phyloP scores from a whole-genome alignment of 192 early-diverging fungal genomes.

The Umbelopsis ramanniana region DNA sequence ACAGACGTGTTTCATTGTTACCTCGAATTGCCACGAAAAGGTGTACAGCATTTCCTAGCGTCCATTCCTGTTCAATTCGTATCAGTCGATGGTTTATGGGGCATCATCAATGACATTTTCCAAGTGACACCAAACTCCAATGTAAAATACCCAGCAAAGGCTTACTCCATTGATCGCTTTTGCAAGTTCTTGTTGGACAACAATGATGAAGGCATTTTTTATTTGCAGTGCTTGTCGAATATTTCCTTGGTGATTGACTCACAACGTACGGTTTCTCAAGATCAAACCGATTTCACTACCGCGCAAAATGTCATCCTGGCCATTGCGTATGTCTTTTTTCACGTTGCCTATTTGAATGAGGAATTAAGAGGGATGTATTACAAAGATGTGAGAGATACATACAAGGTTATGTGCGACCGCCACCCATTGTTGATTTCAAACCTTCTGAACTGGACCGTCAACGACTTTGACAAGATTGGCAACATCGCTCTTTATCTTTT shows the following conservation, averaged over 20 bases:
- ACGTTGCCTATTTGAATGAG: constrained; percentile 45
- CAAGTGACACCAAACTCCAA: constrained; percentile 2
- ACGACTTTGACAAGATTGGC: constrained; percentile 43
- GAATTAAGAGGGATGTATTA: constrained; percentile 42
- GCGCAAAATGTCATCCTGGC: background rate
- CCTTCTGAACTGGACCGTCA: constrained; percentile 44
- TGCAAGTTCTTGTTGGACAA: constrained; percentile 6
- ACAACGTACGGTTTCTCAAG: background rate
- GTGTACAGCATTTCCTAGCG: constrained; percentile 27
- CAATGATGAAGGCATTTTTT: constrained; percentile 40
- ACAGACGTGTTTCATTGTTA: constrained; percentile 16
- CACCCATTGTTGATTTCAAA: constrained; percentile 41
- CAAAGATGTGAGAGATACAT: constrained; percentile 48
- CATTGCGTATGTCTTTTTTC: constrained; percentile 44
- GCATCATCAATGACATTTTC: constrained; percentile 21
- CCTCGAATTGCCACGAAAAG: background rate
- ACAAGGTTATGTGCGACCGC: constrained; percentile 41
- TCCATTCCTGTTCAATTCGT: constrained; percentile 32
- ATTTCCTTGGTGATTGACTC: constrained; percentile 31
- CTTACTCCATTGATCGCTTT: background rate
- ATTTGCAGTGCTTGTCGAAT: constrained; percentile 45
- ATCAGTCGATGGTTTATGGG: constrained; percentile 31
- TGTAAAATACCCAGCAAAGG: background rate
- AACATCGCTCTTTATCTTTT: constrained; percentile 53
- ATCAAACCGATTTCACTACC: background rate